Base-by-base conservation (phyloP, 495 filamentous ascomycete genomes). In the Lophiotrema nucula region DNA sequence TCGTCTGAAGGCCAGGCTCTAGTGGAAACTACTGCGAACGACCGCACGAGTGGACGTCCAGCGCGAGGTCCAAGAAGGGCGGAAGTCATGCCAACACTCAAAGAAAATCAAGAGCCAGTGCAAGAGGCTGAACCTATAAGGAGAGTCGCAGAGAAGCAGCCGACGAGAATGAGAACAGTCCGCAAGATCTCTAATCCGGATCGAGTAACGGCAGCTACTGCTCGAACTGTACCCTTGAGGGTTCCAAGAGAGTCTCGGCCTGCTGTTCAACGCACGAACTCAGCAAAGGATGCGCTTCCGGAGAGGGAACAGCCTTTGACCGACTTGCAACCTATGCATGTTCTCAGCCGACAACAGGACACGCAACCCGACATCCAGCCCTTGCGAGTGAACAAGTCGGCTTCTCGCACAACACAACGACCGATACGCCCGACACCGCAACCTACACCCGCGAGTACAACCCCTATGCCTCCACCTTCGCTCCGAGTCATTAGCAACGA, bases 21-120 rank as follows among this genome's bases (percentile, higher is more conserved):
- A n/a, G 26, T 56, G 15, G 66, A 67, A 33, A 70, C 60, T 8
- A 56, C 63, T 13, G 63, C 43, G 24, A 70, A 70, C 39, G 66
- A 65, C 39, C 54, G 59, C 11, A 26, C 31, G 38, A 60, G 53
- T 38, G 64, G 15, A 31, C 62, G 47, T 47, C 55, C 27, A 28
- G 43, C 27, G 39, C 58, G 51, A 42, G 42, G 11, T 22, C 6
- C 12, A 28, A 59, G 38, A n/a, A 47, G 23, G 16, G 50, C 56
- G 25, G 49, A 38, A 4, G 16, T 27, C 12, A n/a, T 38, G n/a
- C 47, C 54, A 28, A 25, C 49, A 10, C 44, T 56, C 13, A 67
- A 67, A 45, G 64, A 67, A 27, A 67, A 67, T 25, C 38, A 54
- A n/a, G 64, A 67, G n/a, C 64, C 64, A 46, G 43, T 39, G 11